phyloP scores from a whole-genome alignment of 306 rosid genomes.

The Echinosophora koreensis region DNA sequence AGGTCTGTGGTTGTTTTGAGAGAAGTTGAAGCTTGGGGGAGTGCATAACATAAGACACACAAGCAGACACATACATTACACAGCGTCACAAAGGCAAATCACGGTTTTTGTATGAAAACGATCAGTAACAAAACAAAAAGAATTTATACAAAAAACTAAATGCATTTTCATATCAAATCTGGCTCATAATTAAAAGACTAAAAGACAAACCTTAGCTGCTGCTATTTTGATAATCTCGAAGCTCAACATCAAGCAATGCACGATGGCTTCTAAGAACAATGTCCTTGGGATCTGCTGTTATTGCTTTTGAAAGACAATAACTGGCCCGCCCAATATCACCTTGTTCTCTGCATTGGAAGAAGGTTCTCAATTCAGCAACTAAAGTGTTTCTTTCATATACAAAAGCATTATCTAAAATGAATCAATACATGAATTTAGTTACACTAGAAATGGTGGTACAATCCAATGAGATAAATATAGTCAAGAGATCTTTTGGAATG shows the following conservation, averaged over 20 bases:
- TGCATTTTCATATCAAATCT: conserved; percentile 37
- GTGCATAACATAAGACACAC: not conserved
- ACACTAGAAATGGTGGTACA: conserved; percentile 15
- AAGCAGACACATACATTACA: conserved; percentile 28
- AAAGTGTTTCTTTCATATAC: conserved; percentile 13
- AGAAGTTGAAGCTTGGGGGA: not conserved
- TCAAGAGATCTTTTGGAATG: not conserved
- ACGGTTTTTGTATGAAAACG: not conserved
- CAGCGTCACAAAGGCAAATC: conserved; percentile 20
- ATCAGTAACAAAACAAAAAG: not conserved
- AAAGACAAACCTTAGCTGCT: conserved; percentile 68
- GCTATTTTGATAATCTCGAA: conserved; percentile 74
- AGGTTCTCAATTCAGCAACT: conserved; percentile 35
- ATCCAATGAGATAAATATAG: not conserved
- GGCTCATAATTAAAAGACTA: conserved; percentile 29
- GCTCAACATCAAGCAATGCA: conserved; percentile 73
- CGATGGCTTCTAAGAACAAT: conserved; percentile 59
- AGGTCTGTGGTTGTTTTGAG: too few relatives aligned
- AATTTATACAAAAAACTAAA: not conserved
- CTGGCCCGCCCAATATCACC: conserved; percentile 69
- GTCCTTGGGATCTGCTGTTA: conserved; percentile 80
- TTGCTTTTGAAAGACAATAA: conserved; percentile 86
- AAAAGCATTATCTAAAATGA: conserved; percentile 36
- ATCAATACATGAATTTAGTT: conserved; percentile 1
- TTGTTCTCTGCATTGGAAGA: conserved; percentile 61